Percentiles rank a stretch among this genome's conserved stretches.
Conservation (phyloP, 176 grass and related monocot species). For the Carex myosuroides region DNA sequence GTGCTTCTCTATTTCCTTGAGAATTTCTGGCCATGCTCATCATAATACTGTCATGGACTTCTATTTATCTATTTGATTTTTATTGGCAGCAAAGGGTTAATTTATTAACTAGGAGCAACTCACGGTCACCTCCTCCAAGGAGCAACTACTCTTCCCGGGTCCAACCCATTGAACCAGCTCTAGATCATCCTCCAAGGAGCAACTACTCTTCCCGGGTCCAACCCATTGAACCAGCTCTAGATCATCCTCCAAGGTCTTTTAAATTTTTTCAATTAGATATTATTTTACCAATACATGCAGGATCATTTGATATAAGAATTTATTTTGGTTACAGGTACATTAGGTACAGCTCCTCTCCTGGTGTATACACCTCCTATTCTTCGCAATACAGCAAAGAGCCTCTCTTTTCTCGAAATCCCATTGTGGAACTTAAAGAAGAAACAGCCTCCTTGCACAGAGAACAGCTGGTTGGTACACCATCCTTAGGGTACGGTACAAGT, state of each 20-base stretch:
- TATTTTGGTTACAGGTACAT: slow-evolving; percentile 42
- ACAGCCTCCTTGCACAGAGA: slow-evolving; percentile 22
- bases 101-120: slow-evolving; percentile 19
- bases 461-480: slow-evolving; percentile 21
- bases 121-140: slow-evolving; percentile 21
- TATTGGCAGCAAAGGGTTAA: slow-evolving; percentile 46
- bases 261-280: neutral
- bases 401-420: slow-evolving; percentile 18
- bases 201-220: slow-evolving; percentile 35
- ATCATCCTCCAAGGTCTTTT: slow-evolving; percentile 25
- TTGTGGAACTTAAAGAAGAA: slow-evolving; percentile 33
- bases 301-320: slow-evolving; percentile 21
- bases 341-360: slow-evolving; percentile 28
- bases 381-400: neutral
- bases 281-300: neutral
- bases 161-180: slow-evolving; percentile 16
- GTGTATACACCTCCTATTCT: neutral
- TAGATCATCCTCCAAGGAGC: slow-evolving; percentile 27
- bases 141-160: slow-evolving; percentile 36
- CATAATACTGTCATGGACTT: neutral
- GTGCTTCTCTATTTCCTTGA: slow-evolving; percentile 25
- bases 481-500: slow-evolving; percentile 22
- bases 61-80: neutral
- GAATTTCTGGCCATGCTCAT: neutral
- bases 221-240: slow-evolving; percentile 16